Base-by-base conservation (phyloP, 1,139 yeast genomes). In the Kodamaea arcana region DNA sequence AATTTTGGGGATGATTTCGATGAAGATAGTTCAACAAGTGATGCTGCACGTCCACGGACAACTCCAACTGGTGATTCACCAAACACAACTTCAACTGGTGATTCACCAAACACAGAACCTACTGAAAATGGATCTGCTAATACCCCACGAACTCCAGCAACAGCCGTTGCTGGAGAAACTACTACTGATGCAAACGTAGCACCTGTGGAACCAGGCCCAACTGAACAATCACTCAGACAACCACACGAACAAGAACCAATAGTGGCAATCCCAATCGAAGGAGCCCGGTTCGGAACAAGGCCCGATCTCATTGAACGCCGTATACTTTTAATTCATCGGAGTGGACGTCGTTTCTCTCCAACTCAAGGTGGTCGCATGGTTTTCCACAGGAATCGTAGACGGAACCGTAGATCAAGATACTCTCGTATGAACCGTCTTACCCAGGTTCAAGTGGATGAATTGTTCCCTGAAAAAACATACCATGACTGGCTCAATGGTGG, bases 391-490 rank as follows among this genome's bases (percentile, higher is more conserved):
- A 23, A 17, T 2, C 31, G 35, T 14, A 43, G 68, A 30, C 47
- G 73, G 38, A 54, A 72, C 40, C 50, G 70, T 36, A 50, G 69
- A 18, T 62, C 65, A 13, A 49, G 74, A 27, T 69, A 57, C 40
- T 54, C 65, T 21, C 66, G 68, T 43, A 77, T 75, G 69, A 70
- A 72, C 50, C 72, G 72, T 47, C 62, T 82, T 38, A 67, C 85
- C 0, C 67, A 68, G 27, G 74, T 66, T 10, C 84, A 83, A 48
- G 79, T 84, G 16, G 80, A 83, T 35, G 69, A 68, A 31, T 59
- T 80, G 34, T 84, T 84, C 53, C 94, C 94, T 1, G 59, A 65
- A 23, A 72, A 75, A 46, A 69, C 81, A 2, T 83, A 82, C 53
- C 58, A 66, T 34, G 73, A 76, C 42, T 79, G 85, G 85, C 54